Conservation (phyloP, 257 asterid species). For the Nicotiana tomentosiformis region DNA sequence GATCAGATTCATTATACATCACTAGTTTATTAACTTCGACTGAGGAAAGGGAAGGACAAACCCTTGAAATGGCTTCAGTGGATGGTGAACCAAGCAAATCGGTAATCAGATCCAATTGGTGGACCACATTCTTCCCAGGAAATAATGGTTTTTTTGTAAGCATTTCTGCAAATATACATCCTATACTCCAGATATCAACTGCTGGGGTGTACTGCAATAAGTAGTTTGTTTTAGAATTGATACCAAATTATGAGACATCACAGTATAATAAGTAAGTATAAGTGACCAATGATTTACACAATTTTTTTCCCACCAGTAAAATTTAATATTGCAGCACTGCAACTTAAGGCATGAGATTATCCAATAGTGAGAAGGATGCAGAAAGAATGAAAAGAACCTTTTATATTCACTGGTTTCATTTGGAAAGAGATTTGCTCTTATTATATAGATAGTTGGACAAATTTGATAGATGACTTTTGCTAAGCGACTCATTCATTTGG, state of each 20-base stretch:
- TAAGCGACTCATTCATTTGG: too few relatives aligned
- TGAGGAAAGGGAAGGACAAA: constrained; percentile 24
- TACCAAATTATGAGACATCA: background rate
- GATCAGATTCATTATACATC: background rate
- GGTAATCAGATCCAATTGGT: constrained; percentile 83
- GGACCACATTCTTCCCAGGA: constrained; percentile 83
- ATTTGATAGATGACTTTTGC: background rate
- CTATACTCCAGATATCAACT: constrained; percentile 93
- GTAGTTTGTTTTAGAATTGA: background rate
- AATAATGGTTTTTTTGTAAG: constrained; percentile 73
- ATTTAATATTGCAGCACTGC: background rate
- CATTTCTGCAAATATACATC: constrained; percentile 94
- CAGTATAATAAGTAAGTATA: background rate
- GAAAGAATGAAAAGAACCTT: background rate
- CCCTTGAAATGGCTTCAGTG: constrained; percentile 76
- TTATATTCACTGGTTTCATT: background rate
- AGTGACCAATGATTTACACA: background rate
- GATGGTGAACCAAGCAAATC: constrained; percentile 91
- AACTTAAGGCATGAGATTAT: background rate
- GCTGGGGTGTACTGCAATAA: constrained; percentile 92
- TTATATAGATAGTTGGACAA: background rate
- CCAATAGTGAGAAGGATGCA: background rate
- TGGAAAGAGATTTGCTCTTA: background rate
- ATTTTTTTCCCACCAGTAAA: background rate
- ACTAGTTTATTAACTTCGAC: background rate